These are phyloP conservation scores for Trichoderma gracile DNA, from an alignment of 2,329 filamentous ascomycete genomes.

Conservation along the genomic window DNA sequence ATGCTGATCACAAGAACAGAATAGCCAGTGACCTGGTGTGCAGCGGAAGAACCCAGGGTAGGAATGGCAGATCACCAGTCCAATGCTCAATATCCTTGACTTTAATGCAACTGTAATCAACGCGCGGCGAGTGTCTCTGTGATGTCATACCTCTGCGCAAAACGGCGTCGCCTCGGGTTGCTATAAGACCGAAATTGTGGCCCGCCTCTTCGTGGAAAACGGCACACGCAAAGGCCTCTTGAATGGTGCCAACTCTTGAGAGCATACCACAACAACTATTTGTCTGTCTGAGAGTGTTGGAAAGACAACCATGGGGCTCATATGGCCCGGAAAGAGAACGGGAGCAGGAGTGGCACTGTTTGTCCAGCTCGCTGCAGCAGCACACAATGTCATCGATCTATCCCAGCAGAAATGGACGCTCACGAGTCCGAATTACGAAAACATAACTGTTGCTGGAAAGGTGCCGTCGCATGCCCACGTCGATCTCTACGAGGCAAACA, in stretches of 20 bases:
- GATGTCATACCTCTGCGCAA: slow-evolving; percentile 5
- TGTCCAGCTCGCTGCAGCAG: neutral
- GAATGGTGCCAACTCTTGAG: neutral
- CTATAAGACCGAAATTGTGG: neutral
- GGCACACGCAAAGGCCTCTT: too few species aligned
- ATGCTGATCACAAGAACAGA: neutral
- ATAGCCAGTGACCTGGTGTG: neutral
- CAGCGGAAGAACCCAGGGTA: neutral
- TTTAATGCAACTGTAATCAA: neutral
- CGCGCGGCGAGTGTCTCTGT: neutral
- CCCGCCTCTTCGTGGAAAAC: neutral
- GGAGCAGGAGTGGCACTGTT: neutral
- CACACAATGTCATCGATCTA: neutral
- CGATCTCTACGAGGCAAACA: slow-evolving; percentile 12
- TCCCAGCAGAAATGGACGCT: slow-evolving; percentile 6
- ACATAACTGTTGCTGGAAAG: slow-evolving; percentile 10
- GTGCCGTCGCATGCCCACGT: slow-evolving; percentile 13
- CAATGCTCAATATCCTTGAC: neutral
- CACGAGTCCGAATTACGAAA: slow-evolving; percentile 1
- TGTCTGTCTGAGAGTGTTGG: neutral
- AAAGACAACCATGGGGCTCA: neutral
- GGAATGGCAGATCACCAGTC: neutral
- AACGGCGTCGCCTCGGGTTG: neutral
- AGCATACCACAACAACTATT: neutral
- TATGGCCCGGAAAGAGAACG: neutral